These are phyloP conservation scores for Candida loeiensis DNA, from an alignment of 805 yeast genomes.

Conservation along the genomic window DNA sequence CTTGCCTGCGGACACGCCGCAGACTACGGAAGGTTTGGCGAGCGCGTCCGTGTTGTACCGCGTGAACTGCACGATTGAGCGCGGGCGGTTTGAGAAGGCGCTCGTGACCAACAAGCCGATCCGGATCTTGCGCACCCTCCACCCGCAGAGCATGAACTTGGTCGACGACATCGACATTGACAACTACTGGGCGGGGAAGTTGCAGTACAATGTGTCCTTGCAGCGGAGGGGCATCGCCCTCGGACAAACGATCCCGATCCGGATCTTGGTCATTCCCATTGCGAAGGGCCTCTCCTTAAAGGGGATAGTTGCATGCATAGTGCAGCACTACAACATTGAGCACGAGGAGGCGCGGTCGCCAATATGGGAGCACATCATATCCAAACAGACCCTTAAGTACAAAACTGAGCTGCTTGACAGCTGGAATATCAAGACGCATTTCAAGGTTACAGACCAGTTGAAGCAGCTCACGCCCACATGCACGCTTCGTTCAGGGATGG, in stretches of 20 bases:
- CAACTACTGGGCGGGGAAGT: constrained; percentile 51
- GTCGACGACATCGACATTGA: constrained; percentile 44
- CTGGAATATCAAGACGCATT: constrained; percentile 44
- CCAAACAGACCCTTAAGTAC: constrained; percentile 22
- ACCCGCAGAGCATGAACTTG: constrained; percentile 36
- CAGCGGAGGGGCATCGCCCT: constrained; percentile 45
- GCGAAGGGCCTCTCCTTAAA: constrained; percentile 43
- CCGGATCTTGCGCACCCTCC: constrained; percentile 43
- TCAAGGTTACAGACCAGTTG: constrained; percentile 39
- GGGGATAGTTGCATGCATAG: constrained; percentile 27
- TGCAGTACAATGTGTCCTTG: constrained; percentile 46
- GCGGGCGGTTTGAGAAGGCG: constrained; percentile 42
- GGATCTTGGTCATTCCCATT: constrained; percentile 44
- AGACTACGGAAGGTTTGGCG: constrained; percentile 48
- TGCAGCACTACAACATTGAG: constrained; percentile 36
- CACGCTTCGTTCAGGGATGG: constrained; percentile 34
- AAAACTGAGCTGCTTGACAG: constrained; percentile 25
- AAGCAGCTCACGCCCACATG: constrained; percentile 44
- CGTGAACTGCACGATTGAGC: constrained; percentile 38
- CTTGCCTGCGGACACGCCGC: constrained; percentile 47
- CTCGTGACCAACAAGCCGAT: constrained; percentile 34
- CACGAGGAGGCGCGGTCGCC: constrained; percentile 40
- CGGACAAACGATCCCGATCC: constrained; percentile 43
- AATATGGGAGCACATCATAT: constrained; percentile 32
- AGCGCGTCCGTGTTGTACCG: constrained; percentile 43